Evolutionary conservation across 1,284 basidiomycete species (phyloP).

Genomic region (Boletus sp.): DNA sequence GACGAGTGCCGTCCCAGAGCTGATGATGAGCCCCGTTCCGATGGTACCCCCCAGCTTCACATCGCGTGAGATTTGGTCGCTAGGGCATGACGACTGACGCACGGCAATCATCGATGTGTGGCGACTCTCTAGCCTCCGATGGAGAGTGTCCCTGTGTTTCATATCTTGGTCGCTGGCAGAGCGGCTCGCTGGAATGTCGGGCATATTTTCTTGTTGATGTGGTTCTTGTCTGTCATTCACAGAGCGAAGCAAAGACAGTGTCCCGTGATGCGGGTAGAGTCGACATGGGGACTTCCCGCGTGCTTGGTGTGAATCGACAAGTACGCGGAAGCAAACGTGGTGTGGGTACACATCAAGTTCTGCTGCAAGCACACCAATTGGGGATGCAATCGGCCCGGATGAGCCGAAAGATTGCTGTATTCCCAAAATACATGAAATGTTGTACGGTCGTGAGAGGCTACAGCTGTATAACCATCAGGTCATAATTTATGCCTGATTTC

Average conservation of each 20-base stretch:
- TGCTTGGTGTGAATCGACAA: background rate
- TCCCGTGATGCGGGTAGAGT: background rate
- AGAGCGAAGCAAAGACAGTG: background rate
- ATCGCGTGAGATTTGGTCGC: constrained; percentile 34
- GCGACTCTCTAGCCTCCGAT: constrained; percentile 56
- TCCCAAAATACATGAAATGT: background rate
- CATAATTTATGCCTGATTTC: constrained; percentile 64
- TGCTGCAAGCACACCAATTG: background rate
- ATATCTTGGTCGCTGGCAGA: constrained; percentile 1
- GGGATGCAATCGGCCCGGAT: background rate
- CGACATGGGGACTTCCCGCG: background rate
- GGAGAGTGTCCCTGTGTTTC: constrained; percentile 1
- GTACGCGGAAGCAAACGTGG: background rate
- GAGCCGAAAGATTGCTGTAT: background rate
- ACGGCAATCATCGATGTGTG: constrained; percentile 73
- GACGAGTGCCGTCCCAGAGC: constrained; percentile 30
- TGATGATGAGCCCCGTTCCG: constrained; percentile 19
- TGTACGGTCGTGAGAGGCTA: background rate
- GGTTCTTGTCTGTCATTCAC: background rate
- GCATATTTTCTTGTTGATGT: constrained; percentile 1
- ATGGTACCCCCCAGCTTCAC: constrained; percentile 14
- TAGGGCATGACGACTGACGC: constrained; percentile 21
- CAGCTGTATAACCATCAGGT: constrained; percentile 1
- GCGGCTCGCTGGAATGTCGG: background rate
- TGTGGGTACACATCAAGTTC: no score